Base-by-base conservation (phyloP, 345 rosid species). In the Gossypium herbaceum region DNA sequence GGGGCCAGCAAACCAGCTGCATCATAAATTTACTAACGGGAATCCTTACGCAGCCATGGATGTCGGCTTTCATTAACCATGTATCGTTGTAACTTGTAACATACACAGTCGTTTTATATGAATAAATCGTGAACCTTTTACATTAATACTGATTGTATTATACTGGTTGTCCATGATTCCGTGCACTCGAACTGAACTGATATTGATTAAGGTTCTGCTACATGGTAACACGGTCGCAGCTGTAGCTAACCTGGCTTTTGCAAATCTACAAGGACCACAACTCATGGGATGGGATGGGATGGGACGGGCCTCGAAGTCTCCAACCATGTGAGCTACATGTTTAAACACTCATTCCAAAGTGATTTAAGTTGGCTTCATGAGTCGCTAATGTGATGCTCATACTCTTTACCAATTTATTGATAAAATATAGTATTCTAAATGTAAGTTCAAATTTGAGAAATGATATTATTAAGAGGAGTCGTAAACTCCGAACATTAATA, bases 1-100 rank as follows among this genome's bases (percentile, higher is more conserved):
- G 85, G 47, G 0, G 72, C 80, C 68, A 51, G 64, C 68, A 82
- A 84, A 73, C 72, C 83, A 81, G 50, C 80, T 71, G 76, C 87
- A 68, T 72, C 65, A 24, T 83, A 79, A 71, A 45, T 50, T 19
- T 78, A 41, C 43, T 71, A 34, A 62, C 73, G 39, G 50, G 29
- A n/a, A 25, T 4, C 16, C 43, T 25, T 29, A 59, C 48, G 58
- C 63, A 63, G 55, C 68, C 11, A 50, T 56, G 66, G 63, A 61
- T 20, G 27, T 9, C 24, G 52, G 66, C 56, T 55, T 59, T 45
- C 24, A 16, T 60, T 56, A 24, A 58, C 76, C 56, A 22, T 44
- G 47, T 10, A 50, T 12, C 22, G 20, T 50, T 45, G 55, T 67
- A 68, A 47, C 43, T 68, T 34, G 41, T 34, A 34, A 34, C 41